Evolutionary conservation across 768 basidiomycete species (phyloP).

Genomic region (Kwoniella europaea): DNA sequence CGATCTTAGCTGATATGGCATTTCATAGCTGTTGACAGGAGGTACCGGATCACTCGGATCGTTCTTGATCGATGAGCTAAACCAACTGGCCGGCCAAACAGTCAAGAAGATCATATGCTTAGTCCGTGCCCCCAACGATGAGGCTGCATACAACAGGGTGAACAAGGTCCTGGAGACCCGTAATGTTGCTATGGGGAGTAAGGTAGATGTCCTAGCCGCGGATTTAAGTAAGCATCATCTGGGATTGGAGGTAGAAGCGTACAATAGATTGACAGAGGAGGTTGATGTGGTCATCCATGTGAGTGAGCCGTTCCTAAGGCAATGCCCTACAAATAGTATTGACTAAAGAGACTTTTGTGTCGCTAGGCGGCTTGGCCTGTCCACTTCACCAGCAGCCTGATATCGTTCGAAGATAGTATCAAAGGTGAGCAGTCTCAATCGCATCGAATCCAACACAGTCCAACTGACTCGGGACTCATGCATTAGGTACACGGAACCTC

Average conservation of each 20-base stretch:
- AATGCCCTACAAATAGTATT: too few relatives aligned
- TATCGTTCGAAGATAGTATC: conserved; percentile 52
- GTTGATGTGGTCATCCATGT: conserved; percentile 48
- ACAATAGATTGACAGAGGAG: conserved; percentile 14
- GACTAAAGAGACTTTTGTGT: not conserved
- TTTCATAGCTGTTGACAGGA: conserved; percentile 52
- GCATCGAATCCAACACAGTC: too few relatives aligned
- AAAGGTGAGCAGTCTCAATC: conserved; percentile 33
- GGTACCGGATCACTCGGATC: conserved; percentile 56
- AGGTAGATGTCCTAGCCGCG: conserved; percentile 1
- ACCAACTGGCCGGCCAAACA: conserved; percentile 7
- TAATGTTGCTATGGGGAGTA: not conserved
- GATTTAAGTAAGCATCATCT: conserved; percentile 28
- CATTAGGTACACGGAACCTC: conserved; percentile 39
- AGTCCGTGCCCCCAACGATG: conserved; percentile 44
- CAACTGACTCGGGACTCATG: not conserved
- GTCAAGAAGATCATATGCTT: conserved; percentile 46
- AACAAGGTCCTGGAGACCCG: conserved; percentile 16
- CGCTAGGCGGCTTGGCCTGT: conserved; percentile 57
- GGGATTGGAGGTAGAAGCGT: conserved; percentile 35
- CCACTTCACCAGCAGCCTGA: conserved; percentile 51
- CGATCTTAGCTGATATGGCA: not conserved
- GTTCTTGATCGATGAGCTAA: conserved; percentile 39
- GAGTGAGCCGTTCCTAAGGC: conserved; percentile 9
- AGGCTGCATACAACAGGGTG: conserved; percentile 28